Percentiles rank a stretch among this genome's conserved stretches.
phyloP scores from a whole-genome alignment of 2,329 filamentous ascomycete genomes.

The Penicillium sp. region DNA sequence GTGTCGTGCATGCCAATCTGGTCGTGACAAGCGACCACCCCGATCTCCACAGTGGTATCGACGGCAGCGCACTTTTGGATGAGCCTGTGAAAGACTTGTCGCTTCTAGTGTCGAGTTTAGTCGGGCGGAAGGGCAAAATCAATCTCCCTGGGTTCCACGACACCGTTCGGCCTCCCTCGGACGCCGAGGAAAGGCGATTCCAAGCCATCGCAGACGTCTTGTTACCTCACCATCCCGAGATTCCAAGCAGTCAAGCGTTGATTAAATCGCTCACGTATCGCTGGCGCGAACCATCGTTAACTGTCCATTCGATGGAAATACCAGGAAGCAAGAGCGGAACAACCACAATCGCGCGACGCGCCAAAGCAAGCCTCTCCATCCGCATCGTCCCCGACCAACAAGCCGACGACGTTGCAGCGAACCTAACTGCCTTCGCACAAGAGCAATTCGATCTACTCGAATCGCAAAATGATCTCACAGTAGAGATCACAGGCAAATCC shows the following conservation, averaged over 20 bases:
- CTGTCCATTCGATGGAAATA: slow-evolving; percentile 83
- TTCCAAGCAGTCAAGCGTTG: slow-evolving; percentile 68
- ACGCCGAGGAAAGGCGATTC: slow-evolving; percentile 78
- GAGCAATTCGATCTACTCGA: slow-evolving; percentile 74
- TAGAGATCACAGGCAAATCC: slow-evolving; percentile 89
- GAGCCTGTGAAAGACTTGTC: slow-evolving; percentile 93
- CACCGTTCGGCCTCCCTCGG: slow-evolving; percentile 73
- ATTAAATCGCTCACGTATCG: slow-evolving; percentile 86
- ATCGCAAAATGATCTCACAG: slow-evolving; percentile 77
- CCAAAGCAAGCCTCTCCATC: slow-evolving; percentile 84
- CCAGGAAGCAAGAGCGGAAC: slow-evolving; percentile 87
- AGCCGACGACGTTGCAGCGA: slow-evolving; percentile 72
- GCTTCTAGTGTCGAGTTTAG: slow-evolving; percentile 77
- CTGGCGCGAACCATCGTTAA: slow-evolving; percentile 94
- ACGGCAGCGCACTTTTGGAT: slow-evolving; percentile 86
- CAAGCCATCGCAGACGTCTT: slow-evolving; percentile 81
- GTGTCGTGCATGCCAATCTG: slow-evolving; percentile 90
- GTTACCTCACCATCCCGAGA: slow-evolving; percentile 70
- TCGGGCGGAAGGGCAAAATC: slow-evolving; percentile 78
- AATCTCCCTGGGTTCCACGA: slow-evolving; percentile 90
- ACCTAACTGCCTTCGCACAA: slow-evolving; percentile 69
- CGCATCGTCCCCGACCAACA: slow-evolving; percentile 94
- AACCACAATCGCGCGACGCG: slow-evolving; percentile 81
- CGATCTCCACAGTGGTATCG: slow-evolving; percentile 94
- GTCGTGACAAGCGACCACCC: slow-evolving; percentile 84